Percentiles rank a stretch among this genome's conserved stretches.
phyloP scores from a whole-genome alignment of 2,329 filamentous ascomycete genomes.

The Didymosphaeria variabile region DNA sequence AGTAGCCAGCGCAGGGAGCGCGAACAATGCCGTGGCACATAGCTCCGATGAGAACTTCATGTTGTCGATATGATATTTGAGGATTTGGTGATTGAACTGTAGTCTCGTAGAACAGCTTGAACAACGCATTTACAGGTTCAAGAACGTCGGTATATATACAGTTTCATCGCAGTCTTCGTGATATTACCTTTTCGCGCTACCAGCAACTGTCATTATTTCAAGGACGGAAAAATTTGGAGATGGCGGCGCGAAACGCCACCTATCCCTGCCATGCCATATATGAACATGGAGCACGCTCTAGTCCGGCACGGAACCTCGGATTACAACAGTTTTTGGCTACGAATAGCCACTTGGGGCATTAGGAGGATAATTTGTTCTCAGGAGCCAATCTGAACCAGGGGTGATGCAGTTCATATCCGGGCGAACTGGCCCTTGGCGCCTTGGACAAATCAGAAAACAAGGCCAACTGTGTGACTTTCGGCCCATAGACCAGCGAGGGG shows the following conservation, averaged over 20 bases:
- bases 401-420: neutral
- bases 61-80: neutral
- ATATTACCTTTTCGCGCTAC: conserved; percentile 2
- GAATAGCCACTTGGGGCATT: neutral
- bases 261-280: neutral
- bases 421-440: neutral
- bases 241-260: neutral
- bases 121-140: neutral
- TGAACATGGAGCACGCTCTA: neutral
- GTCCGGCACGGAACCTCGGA: neutral
- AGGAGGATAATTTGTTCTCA: neutral
- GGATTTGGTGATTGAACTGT: neutral
- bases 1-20: conserved; percentile 6
- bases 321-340: neutral
- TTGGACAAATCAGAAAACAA: neutral
- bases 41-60: conserved; percentile 8
- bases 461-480: neutral
- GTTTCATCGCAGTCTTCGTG: neutral
- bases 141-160: neutral
- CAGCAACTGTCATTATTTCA: neutral
- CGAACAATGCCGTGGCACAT: conserved; percentile 1
- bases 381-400: too few species aligned
- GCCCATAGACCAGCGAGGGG: neutral
- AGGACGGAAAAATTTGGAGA: conserved; percentile 12
- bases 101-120: neutral